Evolutionary conservation across 228 moss, liverwort and hornwort species (phyloP).

Genomic region (Sphagnum fallax): DNA sequence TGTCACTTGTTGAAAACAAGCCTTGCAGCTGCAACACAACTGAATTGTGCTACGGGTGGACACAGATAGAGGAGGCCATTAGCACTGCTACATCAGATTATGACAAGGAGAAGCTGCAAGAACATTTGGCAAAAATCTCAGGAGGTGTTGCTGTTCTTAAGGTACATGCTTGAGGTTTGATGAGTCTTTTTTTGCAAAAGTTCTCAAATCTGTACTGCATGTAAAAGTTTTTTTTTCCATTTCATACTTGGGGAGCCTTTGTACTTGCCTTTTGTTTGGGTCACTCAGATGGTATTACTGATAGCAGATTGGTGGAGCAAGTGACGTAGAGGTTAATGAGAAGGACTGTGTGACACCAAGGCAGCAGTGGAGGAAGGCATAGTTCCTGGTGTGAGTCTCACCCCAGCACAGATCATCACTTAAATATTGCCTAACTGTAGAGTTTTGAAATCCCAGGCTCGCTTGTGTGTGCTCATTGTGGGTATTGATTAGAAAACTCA

Average conservation of each 20-base stretch:
- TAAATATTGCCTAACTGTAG: no score
- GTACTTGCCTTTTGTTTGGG: no score
- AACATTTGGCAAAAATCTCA: constrained; percentile 45
- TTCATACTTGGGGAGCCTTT: no score
- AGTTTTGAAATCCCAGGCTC: background rate
- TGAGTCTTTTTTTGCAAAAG: no score
- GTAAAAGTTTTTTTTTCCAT: no score
- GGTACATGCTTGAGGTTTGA: constrained; percentile 5
- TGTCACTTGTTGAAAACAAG: no score
- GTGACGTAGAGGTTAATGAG: constrained; percentile 46
- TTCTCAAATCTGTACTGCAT: no score
- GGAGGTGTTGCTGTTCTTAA: constrained; percentile 52
- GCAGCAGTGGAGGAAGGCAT: constrained; percentile 52
- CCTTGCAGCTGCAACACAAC: no score
- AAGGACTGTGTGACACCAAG: constrained; percentile 51
- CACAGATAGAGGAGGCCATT: constrained; percentile 21
- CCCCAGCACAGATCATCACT: background rate
- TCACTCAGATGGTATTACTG: no score
- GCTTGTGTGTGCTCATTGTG: background rate
- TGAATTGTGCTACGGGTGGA: constrained; percentile 1
- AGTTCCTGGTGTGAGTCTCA: constrained; percentile 25
- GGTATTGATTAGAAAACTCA: background rate
- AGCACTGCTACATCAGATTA: constrained; percentile 36
- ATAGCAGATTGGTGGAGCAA: constrained; percentile 47
- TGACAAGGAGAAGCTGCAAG: constrained; percentile 52